These are phyloP conservation scores for Rutstroemia sp. DNA, from an alignment of 2,329 filamentous ascomycete genomes.

Conservation along the genomic window DNA sequence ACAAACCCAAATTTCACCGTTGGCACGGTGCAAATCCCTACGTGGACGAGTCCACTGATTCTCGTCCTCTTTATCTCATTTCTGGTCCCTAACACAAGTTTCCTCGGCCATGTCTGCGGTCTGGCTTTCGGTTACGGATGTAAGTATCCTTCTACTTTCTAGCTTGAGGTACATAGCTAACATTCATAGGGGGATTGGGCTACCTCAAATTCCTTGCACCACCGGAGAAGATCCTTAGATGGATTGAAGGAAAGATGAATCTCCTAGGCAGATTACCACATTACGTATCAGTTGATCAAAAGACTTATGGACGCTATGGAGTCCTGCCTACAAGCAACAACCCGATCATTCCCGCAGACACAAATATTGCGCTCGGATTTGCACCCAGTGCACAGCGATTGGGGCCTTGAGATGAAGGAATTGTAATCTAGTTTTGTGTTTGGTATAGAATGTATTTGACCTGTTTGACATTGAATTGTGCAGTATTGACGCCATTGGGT, in stretches of 20 bases:
- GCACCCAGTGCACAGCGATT: slow-evolving; percentile 58
- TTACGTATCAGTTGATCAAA: slow-evolving; percentile 92
- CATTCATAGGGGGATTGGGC: slow-evolving; percentile 63
- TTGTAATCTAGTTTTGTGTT: too few relatives aligned
- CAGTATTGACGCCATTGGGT: too few relatives aligned
- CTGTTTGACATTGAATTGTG: too few relatives aligned
- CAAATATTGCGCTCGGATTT: slow-evolving; percentile 46
- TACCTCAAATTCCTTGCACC: slow-evolving; percentile 86
- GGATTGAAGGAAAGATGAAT: slow-evolving; percentile 83
- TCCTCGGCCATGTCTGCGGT: slow-evolving; percentile 81
- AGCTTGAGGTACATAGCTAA: slow-evolving; percentile 18
- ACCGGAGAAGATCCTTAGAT: slow-evolving; percentile 79
- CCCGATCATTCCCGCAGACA: slow-evolving; percentile 32
- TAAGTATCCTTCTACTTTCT: slow-evolving; percentile 37
- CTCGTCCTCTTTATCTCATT: slow-evolving; percentile 67
- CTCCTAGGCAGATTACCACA: slow-evolving; percentile 77
- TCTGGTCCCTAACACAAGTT: slow-evolving; percentile 72
- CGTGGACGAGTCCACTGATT: slow-evolving; percentile 83
- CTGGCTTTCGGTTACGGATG: slow-evolving; percentile 81
- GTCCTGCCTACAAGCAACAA: slow-evolving; percentile 59
- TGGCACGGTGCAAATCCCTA: slow-evolving; percentile 65
- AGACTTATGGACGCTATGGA: slow-evolving; percentile 89
- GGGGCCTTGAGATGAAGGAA: slow-evolving; percentile 46
- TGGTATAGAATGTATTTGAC: too few relatives aligned
- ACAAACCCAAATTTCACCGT: slow-evolving; percentile 70